Evolutionary conservation across 129 eudicot genomes (phyloP).

Genomic region (Saposhnikovia divaricata): DNA sequence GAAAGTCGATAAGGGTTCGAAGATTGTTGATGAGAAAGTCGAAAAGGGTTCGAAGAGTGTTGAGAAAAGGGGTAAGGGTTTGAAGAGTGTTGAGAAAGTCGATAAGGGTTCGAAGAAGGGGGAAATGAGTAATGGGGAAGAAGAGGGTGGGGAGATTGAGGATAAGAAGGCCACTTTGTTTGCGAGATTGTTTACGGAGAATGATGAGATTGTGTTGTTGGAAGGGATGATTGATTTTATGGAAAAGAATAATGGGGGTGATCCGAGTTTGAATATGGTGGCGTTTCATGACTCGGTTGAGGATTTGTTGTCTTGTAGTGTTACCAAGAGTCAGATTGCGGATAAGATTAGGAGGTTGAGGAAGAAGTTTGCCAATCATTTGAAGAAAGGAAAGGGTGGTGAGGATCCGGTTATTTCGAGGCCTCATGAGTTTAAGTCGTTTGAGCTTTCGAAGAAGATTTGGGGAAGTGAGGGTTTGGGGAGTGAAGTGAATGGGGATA

Average conservation of each 20-base stretch:
- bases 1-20: neutral
- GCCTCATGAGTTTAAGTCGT: conserved; percentile 32
- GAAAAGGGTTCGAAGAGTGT: neutral
- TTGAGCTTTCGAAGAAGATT: conserved; percentile 33
- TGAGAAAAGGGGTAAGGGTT: neutral
- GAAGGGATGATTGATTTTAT: conserved; percentile 38
- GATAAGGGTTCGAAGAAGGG: neutral
- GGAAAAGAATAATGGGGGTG: conserved; percentile 20
- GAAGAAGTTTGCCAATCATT: conserved; percentile 39
- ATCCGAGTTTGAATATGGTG: conserved; percentile 28
- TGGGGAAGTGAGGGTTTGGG: conserved; percentile 19
- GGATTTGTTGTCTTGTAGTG: conserved; percentile 21
- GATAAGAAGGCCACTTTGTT: neutral
- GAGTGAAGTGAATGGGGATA: neutral
- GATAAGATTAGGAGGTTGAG: conserved; percentile 60
- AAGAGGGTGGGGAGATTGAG: neutral
- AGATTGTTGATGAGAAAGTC: neutral
- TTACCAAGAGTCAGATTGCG: conserved; percentile 34
- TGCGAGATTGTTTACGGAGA: conserved; percentile 9
- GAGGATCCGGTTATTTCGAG: conserved; percentile 35
- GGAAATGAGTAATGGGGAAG: neutral
- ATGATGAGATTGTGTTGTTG: conserved; percentile 33
- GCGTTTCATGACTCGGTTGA: conserved; percentile 31
- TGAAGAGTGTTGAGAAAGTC: neutral
- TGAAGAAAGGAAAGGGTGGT: conserved; percentile 24